A percentile compares a stretch with the other conserved stretches of the same genome.
phyloP scores from a whole-genome alignment of 2,329 filamentous ascomycete species.

The Pyrenophora tritici-repentis region DNA sequence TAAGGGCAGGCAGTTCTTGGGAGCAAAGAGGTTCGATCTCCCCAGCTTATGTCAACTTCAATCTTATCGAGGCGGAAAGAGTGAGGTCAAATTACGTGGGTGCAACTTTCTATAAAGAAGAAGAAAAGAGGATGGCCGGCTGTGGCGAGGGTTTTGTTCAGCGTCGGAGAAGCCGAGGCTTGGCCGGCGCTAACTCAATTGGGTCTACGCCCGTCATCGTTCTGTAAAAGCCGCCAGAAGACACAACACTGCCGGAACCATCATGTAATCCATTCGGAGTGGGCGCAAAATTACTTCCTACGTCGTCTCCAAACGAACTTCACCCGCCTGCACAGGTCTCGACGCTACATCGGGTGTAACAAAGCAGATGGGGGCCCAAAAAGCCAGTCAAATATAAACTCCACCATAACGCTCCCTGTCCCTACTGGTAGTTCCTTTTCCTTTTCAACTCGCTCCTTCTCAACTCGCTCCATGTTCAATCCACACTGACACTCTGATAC shows the following conservation, averaged over 20 bases:
- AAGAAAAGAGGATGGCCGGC: constrained; percentile 17
- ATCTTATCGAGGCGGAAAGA: constrained; percentile 55
- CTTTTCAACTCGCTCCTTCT: neutral
- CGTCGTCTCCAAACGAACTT: no score
- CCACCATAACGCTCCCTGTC: no score
- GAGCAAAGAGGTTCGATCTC: constrained; percentile 52
- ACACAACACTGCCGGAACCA: no score
- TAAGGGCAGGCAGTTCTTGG: constrained; percentile 44
- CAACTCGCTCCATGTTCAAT: neutral
- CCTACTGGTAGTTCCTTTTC: no score
- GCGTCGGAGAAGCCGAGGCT: constrained; percentile 1
- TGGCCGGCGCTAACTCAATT: neutral
- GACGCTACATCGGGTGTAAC: no score
- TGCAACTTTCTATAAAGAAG: constrained; percentile 46
- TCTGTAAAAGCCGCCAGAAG: no score
- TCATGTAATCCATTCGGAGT: no score
- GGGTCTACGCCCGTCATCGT: neutral
- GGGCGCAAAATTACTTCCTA: no score
- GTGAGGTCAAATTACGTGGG: constrained; percentile 63
- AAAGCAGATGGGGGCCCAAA: no score
- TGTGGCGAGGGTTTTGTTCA: constrained; percentile 23
- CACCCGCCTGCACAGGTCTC: no score
- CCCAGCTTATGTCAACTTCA: constrained; percentile 62
- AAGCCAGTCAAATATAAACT: no score
- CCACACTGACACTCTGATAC: neutral